phyloP scores from a whole-genome alignment of 1,139 yeast species.

The Geotrichum reessii region DNA sequence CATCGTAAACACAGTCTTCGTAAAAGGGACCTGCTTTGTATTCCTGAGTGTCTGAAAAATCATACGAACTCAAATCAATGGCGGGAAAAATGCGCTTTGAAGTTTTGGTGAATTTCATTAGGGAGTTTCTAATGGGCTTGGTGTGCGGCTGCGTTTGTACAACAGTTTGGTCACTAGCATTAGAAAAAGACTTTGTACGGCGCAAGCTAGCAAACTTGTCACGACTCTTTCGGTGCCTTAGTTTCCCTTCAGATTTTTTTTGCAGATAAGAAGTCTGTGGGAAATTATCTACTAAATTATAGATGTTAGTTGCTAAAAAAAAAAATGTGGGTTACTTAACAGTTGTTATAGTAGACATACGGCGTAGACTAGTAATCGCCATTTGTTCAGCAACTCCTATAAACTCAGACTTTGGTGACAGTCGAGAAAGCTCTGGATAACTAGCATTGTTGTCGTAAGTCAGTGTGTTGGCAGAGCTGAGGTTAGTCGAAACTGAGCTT shows the following conservation, averaged over 20 bases:
- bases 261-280: conserved; percentile 8
- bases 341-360: not conserved
- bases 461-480: conserved; percentile 15
- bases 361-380: not conserved
- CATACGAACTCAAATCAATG: conserved; percentile 11
- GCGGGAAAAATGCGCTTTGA: conserved; percentile 12
- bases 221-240: conserved; percentile 3
- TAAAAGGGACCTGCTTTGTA: conserved; percentile 16
- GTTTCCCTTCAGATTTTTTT: conserved; percentile 11
- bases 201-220: conserved; percentile 1
- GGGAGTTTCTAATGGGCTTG: not conserved
- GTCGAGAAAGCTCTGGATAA: not conserved
- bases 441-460: not conserved
- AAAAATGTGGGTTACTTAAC: not conserved
- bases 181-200: not conserved
- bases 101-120: conserved; percentile 2
- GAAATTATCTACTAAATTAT: not conserved
- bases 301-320: not conserved
- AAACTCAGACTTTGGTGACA: not conserved
- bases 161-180: not conserved
- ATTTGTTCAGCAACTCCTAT: not conserved
- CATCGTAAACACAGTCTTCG: conserved; percentile 18
- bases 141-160: not conserved
- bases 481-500: conserved; percentile 7
- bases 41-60: conserved; percentile 11